Percentiles rank a stretch among this genome's conserved stretches.
phyloP scores from a whole-genome alignment of 306 rosid genomes.

The Macrotyloma uniflorum region DNA sequence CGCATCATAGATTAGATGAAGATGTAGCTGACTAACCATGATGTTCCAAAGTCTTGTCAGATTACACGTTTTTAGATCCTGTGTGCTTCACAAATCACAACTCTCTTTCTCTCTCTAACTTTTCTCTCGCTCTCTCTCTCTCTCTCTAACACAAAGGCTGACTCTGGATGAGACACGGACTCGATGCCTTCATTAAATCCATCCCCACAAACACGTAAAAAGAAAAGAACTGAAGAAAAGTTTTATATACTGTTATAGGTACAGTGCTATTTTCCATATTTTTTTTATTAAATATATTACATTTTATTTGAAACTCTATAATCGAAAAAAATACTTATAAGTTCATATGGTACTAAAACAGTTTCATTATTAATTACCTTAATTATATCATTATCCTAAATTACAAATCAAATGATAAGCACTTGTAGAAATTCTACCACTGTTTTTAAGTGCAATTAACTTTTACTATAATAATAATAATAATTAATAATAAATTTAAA shows the following conservation, averaged over 20 bases:
- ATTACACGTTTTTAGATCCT: conserved; percentile 36
- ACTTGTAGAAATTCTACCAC: not conserved
- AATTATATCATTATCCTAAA: not conserved
- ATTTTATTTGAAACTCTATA: too few relatives aligned
- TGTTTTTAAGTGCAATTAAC: not conserved
- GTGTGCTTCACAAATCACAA: conserved; percentile 11
- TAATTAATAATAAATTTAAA: too few relatives aligned
- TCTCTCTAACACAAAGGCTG: conserved; percentile 29
- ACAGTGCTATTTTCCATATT: too few relatives aligned
- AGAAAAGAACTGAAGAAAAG: too few relatives aligned
- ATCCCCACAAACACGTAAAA: conserved; percentile 34
- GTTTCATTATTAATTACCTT: conserved; percentile 14
- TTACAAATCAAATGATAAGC: not conserved
- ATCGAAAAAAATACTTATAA: too few relatives aligned
- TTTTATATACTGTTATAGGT: too few relatives aligned
- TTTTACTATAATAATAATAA: not conserved
- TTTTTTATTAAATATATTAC: too few relatives aligned
- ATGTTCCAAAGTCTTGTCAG: conserved; percentile 36
- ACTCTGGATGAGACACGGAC: conserved; percentile 50
- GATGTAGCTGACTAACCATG: conserved; percentile 51
- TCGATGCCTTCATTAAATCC: conserved; percentile 61
- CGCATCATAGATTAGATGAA: conserved; percentile 33
- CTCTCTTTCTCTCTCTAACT: conserved; percentile 33
- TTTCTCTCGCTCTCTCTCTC: conserved; percentile 8
- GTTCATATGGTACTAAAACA: not conserved